phyloP scores from a whole-genome alignment of 2,329 filamentous ascomycete species.

The Ophiobolus disseminans region DNA sequence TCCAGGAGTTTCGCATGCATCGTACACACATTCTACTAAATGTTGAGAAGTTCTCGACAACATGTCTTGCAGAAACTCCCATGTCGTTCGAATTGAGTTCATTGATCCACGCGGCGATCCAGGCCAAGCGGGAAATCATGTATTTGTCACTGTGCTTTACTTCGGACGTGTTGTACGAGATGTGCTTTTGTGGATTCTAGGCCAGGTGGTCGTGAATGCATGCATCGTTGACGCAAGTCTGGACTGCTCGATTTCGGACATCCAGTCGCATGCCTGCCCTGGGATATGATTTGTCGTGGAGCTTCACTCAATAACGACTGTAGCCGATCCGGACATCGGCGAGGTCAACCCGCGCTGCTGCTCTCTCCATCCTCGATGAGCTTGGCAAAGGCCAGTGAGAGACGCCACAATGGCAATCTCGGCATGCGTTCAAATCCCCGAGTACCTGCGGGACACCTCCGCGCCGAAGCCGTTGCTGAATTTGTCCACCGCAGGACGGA shows the following conservation, averaged over 20 bases:
- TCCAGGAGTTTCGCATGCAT: no score
- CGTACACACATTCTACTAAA: not conserved
- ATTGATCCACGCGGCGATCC: not conserved
- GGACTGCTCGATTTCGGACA: slow-evolving; percentile 10
- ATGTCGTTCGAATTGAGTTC: not conserved
- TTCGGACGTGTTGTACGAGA: not conserved
- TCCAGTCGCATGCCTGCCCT: slow-evolving; percentile 12
- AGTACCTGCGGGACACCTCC: slow-evolving; percentile 10
- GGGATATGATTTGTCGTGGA: slow-evolving; percentile 15
- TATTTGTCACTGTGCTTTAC: not conserved
- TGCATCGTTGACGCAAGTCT: no score
- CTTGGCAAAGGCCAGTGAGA: slow-evolving; percentile 30
- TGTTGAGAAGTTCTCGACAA: not conserved
- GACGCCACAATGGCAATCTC: slow-evolving; percentile 28
- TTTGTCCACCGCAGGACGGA: slow-evolving; percentile 10
- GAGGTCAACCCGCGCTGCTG: slow-evolving; percentile 31
- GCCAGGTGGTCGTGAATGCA: no score
- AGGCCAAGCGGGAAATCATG: not conserved
- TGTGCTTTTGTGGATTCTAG: not conserved
- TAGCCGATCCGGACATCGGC: slow-evolving; percentile 33
- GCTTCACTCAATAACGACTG: slow-evolving; percentile 23
- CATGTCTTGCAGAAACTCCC: not conserved
- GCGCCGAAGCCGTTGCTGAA: slow-evolving; percentile 14
- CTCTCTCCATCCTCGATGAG: slow-evolving; percentile 12
- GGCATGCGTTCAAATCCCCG: slow-evolving; percentile 17